phyloP scores from a whole-genome alignment of 441 rosid species.

The Bruguiera hainesii region DNA sequence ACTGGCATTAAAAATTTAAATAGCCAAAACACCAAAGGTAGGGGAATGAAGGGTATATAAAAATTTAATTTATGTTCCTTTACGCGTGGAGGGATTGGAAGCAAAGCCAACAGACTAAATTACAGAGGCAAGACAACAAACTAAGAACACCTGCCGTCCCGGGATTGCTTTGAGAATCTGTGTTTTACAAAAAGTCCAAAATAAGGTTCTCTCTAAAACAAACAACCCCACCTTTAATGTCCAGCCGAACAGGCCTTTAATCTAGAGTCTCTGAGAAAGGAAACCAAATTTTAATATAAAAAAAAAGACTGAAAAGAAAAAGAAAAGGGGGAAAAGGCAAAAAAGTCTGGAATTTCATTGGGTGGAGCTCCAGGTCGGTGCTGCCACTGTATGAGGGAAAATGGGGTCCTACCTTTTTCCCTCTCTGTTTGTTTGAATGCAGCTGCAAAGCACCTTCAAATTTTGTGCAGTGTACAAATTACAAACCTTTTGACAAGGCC shows the following conservation, averaged over 20 bases:
- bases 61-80: too few species aligned
- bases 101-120: too few species aligned
- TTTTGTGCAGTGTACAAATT: conserved; percentile 5
- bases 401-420: conserved; percentile 23
- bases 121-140: too few species aligned
- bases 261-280: neutral
- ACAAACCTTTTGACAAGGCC: neutral
- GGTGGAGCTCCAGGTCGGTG: conserved; percentile 15
- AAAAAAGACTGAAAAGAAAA: too few species aligned
- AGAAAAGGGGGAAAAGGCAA: neutral
- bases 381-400: conserved; percentile 1
- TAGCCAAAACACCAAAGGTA: too few species aligned
- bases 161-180: conserved; percentile 19
- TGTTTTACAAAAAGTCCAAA: conserved; percentile 1
- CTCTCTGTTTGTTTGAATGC: conserved; percentile 37
- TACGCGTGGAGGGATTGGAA: too few species aligned
- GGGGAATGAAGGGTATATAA: too few species aligned
- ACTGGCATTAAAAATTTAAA: too few species aligned
- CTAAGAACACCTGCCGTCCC: too few species aligned
- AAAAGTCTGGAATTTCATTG: neutral
- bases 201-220: neutral
- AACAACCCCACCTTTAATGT: neutral
- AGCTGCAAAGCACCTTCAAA: conserved; percentile 36
- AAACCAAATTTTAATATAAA: neutral
- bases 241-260: conserved; percentile 12